A percentile compares a stretch with the other conserved stretches of the same genome.
Evolutionary conservation across 2,329 filamentous ascomycete genomes (phyloP).

Genomic region (Monosporascus sp.): DNA sequence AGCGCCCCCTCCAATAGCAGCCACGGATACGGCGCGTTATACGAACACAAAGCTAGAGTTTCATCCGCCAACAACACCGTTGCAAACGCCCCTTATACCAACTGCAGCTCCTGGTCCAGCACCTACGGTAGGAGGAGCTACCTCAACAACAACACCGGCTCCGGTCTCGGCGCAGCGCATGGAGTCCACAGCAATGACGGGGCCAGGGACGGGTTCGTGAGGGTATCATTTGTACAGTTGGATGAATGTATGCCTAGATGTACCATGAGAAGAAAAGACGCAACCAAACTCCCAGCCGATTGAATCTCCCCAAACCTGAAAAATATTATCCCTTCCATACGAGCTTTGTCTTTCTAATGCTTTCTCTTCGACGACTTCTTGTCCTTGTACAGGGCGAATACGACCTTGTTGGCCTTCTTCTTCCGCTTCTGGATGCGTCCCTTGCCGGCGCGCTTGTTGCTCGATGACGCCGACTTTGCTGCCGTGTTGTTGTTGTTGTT

Average conservation of each 20-base stretch:
- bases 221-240: conserved; percentile 21
- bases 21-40: background rate
- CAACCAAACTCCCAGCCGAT: conserved; percentile 21
- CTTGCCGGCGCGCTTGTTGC: conserved; percentile 35
- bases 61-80: background rate
- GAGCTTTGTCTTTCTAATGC: conserved; percentile 11
- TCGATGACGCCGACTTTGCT: conserved; percentile 24
- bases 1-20: background rate
- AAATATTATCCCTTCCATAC: conserved; percentile 18
- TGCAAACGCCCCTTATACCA: background rate
- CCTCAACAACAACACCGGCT: conserved; percentile 5
- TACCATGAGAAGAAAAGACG: conserved; percentile 13
- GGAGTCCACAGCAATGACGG: conserved; percentile 4
- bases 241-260: conserved; percentile 16
- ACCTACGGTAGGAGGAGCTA: conserved; percentile 4
- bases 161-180: conserved; percentile 1
- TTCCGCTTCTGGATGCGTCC: conserved; percentile 54
- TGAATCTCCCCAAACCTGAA: conserved; percentile 1
- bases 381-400: conserved; percentile 56
- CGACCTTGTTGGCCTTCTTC: conserved; percentile 49
- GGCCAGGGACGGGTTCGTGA: conserved; percentile 7
- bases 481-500: conserved; percentile 23
- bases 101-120: background rate
- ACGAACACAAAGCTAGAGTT: background rate
- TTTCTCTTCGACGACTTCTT: conserved; percentile 40